Evolutionary conservation across 345 rosid species (phyloP).

Genomic region (Populus euphratica): DNA sequence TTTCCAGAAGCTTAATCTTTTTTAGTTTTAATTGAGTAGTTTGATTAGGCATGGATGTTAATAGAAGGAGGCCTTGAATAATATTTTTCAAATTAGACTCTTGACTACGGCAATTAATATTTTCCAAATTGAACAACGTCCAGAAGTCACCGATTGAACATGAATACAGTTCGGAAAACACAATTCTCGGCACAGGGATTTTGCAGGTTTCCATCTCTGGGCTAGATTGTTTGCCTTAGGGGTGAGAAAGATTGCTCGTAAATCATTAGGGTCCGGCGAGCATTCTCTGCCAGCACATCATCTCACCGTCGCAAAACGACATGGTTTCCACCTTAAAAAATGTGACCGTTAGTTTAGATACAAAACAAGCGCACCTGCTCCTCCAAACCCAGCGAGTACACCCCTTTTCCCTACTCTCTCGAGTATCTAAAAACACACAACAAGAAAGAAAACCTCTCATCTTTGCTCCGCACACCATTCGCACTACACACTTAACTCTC

Average conservation of each 20-base stretch:
- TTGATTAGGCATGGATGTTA: too few species aligned
- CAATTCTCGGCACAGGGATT: too few species aligned
- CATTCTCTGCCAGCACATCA: background rate
- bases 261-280: background rate
- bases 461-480: background rate
- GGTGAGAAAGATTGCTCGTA: too few species aligned
- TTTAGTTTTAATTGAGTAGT: too few species aligned
- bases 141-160: too few species aligned
- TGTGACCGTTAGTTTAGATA: conserved; percentile 64
- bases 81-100: too few species aligned
- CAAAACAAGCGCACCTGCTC: conserved; percentile 18
- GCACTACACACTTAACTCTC: background rate
- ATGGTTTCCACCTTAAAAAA: conserved; percentile 41
- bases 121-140: too few species aligned
- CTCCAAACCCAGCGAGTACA: conserved; percentile 32
- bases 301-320: conserved; percentile 30
- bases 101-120: background rate
- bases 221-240: too few species aligned
- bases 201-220: too few species aligned
- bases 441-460: background rate
- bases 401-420: conserved; percentile 15
- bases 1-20: too few species aligned
- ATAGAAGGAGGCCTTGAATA: too few species aligned
- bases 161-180: too few species aligned
- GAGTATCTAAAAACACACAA: background rate